Conservation (phyloP, 2,329 filamentous ascomycete species). For the Metarhizium album region DNA sequence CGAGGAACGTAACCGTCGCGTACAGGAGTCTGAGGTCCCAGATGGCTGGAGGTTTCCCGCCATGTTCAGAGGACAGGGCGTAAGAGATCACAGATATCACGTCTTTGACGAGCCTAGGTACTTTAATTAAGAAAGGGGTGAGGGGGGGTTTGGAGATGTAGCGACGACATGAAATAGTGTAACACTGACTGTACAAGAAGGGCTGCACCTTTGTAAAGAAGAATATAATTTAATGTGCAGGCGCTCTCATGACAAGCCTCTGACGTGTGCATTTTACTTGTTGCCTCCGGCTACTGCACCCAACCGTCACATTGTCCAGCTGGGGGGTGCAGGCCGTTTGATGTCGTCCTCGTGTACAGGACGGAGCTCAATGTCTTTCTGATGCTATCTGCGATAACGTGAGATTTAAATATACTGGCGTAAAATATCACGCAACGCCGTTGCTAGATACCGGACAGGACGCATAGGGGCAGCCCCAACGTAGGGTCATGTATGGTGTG, state of each 20-base stretch:
- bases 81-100: conserved; percentile 84
- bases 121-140: conserved; percentile 27
- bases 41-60: conserved; percentile 72
- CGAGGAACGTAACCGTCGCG: conserved; percentile 45
- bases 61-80: conserved; percentile 74
- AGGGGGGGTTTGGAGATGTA: not conserved
- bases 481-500: too few species aligned
- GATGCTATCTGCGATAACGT: too few species aligned
- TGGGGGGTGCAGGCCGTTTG: too few species aligned
- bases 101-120: conserved; percentile 90
- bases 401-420: too few species aligned
- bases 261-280: too few species aligned
- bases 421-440: too few species aligned
- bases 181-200: not conserved
- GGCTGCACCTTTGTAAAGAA: not conserved
- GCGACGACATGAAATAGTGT: not conserved
- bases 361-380: too few species aligned
- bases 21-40: conserved; percentile 64
- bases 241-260: not conserved
- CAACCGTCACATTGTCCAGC: too few species aligned
- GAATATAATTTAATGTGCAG: not conserved
- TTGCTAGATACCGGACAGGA: too few species aligned
- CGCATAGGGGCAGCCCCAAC: too few species aligned
- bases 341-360: too few species aligned
- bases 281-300: too few species aligned